Evolutionary conservation across 768 basidiomycete species (phyloP).

Genomic region (Psilocybe subaeruginosa): DNA sequence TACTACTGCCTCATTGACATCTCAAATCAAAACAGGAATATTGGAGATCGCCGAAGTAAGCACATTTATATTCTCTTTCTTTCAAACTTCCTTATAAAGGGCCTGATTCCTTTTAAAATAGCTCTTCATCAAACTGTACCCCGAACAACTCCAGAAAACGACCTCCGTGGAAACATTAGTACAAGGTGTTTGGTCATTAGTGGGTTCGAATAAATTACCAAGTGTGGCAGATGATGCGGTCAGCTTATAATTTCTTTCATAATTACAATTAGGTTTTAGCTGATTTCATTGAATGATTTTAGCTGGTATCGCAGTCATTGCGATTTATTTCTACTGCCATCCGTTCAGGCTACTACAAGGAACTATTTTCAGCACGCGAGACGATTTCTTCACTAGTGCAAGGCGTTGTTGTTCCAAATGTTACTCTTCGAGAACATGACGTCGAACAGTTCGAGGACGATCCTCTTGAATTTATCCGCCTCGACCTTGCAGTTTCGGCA

Average conservation of each 20-base stretch:
- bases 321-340: constrained; percentile 93
- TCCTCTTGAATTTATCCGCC: constrained; percentile 91
- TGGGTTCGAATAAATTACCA: constrained; percentile 74
- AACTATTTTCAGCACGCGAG: constrained; percentile 79
- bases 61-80: constrained; percentile 9
- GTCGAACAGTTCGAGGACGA: constrained; percentile 97
- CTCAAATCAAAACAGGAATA: constrained; percentile 86
- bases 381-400: constrained; percentile 84
- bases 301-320: constrained; percentile 91
- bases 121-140: constrained; percentile 84
- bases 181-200: constrained; percentile 86
- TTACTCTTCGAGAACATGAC: constrained; percentile 84
- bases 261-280: background rate
- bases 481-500: constrained; percentile 74
- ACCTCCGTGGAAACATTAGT: constrained; percentile 75
- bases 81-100: background rate
- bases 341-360: constrained; percentile 81
- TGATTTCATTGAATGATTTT: background rate
- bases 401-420: constrained; percentile 94
- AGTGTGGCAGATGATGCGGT: constrained; percentile 77
- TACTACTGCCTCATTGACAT: constrained; percentile 80
- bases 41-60: constrained; percentile 89
- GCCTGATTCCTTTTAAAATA: constrained; percentile 26
- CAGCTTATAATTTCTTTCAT: constrained; percentile 24
- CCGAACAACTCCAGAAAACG: constrained; percentile 71